Evolutionary conservation across 805 yeast species (phyloP), one percentile per base, ranked within the genome.

Genomic region (Schwanniomyces yamadae): DNA sequence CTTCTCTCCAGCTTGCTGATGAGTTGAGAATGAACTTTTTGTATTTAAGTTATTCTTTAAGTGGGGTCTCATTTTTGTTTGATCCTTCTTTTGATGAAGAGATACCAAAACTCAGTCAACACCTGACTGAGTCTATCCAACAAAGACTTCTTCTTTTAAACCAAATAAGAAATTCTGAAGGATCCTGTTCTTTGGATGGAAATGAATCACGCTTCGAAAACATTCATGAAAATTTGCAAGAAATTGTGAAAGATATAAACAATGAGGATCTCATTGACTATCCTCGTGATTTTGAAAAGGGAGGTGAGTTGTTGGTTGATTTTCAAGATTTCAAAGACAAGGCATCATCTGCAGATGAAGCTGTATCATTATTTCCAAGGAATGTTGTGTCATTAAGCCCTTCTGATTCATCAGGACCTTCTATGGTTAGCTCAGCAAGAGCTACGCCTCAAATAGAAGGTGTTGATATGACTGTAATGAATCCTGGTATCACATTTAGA

Each of bases 11-110:
- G 13, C 43, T 61, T 3, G 57, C 77, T 2, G 91, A 85, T 45
- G 73, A 66, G 2, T 52, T 86, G 12, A 66, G 77, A 17, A 74
- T 72, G 42, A 71, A 75, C 46, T 61, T 84, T 18, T 61, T 78
- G 7, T 78, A 77, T 33, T 53, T 85, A 31, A 71, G 84, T 0
- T 78, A 80, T 40, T 63, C 79, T 0, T 45, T 83, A 4, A 77
- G 90, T 27, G 96, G 96, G 17, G 63, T 78, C 6, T 75, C 95
- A 22, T 69, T 74, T 28, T 61, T 89, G 23, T 77, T 85, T 48
- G 96, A 88, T 52, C 86, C 95, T 0, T 78, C 80, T 10, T 83
- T 69, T 46, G 69, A 72, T 29, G 77, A 70, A 28, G 69, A 69
- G 29, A 63, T 67, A 16, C 72, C 74, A 0, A 60, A 62, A 28